Percentiles rank a stretch among this genome's conserved stretches.
Evolutionary conservation across 257 asterid species (phyloP).

Genomic region (Solanum ossicruentum): DNA sequence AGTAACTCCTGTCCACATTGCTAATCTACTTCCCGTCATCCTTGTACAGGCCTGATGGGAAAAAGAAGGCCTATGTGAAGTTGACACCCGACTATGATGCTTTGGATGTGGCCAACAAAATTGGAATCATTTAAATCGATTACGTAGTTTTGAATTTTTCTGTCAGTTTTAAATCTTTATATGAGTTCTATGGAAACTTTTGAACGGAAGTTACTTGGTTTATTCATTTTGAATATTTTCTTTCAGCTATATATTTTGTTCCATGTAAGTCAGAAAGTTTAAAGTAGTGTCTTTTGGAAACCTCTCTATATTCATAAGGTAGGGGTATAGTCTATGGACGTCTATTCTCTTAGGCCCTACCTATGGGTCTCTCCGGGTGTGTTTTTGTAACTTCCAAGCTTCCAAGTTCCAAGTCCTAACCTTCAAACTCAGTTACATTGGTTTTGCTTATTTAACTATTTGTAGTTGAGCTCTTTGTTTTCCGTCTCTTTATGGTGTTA

Average conservation of each 20-base stretch:
- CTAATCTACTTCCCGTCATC: neutral
- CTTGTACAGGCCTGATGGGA: slow-evolving; percentile 34
- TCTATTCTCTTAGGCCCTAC: neutral
- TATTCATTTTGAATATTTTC: neutral
- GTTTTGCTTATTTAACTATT: neutral
- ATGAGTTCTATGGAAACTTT: neutral
- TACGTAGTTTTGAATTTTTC: neutral
- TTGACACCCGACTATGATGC: neutral
- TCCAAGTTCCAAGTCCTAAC: neutral
- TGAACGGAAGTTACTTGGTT: neutral
- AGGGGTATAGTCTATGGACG: neutral
- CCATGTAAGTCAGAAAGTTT: neutral
- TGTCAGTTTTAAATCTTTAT: neutral
- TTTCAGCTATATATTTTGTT: neutral
- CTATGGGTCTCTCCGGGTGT: neutral
- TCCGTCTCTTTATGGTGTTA: too few relatives aligned
- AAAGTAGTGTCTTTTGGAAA: neutral
- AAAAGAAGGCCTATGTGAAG: neutral
- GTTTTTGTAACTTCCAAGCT: neutral
- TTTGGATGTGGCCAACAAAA: slow-evolving; percentile 1
- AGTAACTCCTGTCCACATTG: neutral
- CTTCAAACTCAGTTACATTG: neutral
- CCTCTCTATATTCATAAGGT: neutral
- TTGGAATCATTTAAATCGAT: neutral
- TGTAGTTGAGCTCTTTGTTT: neutral